phyloP scores from a whole-genome alignment of 2,329 filamentous ascomycete genomes.

The Sphaerulina musiva region DNA sequence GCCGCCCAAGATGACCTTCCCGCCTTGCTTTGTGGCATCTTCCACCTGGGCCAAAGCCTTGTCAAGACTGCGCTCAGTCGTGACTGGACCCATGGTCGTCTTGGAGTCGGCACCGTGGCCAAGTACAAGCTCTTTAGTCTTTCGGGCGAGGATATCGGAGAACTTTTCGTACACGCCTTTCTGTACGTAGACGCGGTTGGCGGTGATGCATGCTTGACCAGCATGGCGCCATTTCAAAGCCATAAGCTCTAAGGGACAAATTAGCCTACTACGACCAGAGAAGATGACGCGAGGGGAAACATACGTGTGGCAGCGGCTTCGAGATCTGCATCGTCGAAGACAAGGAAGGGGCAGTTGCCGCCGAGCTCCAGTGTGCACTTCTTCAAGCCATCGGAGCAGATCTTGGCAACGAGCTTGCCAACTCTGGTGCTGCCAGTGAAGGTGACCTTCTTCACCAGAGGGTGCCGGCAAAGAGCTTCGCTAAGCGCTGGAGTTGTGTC shows the following conservation, averaged over 20 bases:
- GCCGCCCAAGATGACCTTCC: constrained; percentile 57
- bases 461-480: constrained; percentile 52
- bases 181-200: constrained; percentile 61
- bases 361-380: constrained; percentile 60
- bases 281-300: constrained; percentile 1
- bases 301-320: constrained; percentile 49
- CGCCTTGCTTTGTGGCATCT: constrained; percentile 57
- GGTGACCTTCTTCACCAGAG: constrained; percentile 55
- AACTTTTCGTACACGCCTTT: constrained; percentile 57
- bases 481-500: constrained; percentile 50
- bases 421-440: constrained; percentile 57
- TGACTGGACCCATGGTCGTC: constrained; percentile 57
- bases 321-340: constrained; percentile 59
- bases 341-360: constrained; percentile 58
- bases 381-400: constrained; percentile 56
- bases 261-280: constrained; percentile 4
- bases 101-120: constrained; percentile 55
- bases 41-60: constrained; percentile 54
- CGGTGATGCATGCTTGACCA: constrained; percentile 59
- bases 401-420: constrained; percentile 55
- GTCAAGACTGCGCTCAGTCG: constrained; percentile 49
- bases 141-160: constrained; percentile 48
- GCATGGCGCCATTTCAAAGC: constrained; percentile 53
- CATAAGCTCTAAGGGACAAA: constrained; percentile 35
- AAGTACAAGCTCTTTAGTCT: constrained; percentile 50